Percentiles rank a stretch among this genome's conserved stretches.
Conservation (phyloP, 1,284 basidiomycete species). For the Fereydounia khargensis region DNA sequence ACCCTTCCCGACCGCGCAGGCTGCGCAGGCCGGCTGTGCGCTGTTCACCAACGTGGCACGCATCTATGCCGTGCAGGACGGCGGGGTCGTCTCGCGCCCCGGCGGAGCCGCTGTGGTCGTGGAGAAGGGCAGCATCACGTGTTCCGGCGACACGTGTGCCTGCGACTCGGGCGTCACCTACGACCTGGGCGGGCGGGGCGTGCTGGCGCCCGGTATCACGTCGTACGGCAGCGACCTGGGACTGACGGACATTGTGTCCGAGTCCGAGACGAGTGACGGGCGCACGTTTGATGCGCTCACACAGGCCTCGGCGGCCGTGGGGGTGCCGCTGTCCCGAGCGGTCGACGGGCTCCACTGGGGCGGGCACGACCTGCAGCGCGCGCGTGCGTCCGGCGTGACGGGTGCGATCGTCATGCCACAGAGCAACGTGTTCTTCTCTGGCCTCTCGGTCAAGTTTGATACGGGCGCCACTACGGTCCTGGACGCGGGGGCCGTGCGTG, state of each 20-base stretch:
- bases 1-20: constrained; percentile 33
- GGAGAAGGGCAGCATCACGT: too few species aligned
- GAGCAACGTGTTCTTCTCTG: constrained; percentile 62
- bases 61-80: too few species aligned
- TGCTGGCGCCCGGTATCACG: constrained; percentile 32
- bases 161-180: too few species aligned
- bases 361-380: constrained; percentile 47
- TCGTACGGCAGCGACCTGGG: constrained; percentile 44
- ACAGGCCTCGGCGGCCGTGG: constrained; percentile 4
- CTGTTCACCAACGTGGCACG: constrained; percentile 33
- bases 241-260: constrained; percentile 42
- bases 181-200: too few species aligned
- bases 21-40: constrained; percentile 6
- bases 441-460: constrained; percentile 56
- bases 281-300: constrained; percentile 10
- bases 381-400: constrained; percentile 64
- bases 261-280: constrained; percentile 36
- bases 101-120: too few species aligned
- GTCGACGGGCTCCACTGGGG: constrained; percentile 44
- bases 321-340: constrained; percentile 13
- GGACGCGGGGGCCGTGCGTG: constrained; percentile 67
- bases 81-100: too few species aligned
- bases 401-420: constrained; percentile 62
- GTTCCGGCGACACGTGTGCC: too few species aligned
- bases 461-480: constrained; percentile 57